Conservation (phyloP, 768 basidiomycete species). For the Dacryopinax primogenitus region DNA sequence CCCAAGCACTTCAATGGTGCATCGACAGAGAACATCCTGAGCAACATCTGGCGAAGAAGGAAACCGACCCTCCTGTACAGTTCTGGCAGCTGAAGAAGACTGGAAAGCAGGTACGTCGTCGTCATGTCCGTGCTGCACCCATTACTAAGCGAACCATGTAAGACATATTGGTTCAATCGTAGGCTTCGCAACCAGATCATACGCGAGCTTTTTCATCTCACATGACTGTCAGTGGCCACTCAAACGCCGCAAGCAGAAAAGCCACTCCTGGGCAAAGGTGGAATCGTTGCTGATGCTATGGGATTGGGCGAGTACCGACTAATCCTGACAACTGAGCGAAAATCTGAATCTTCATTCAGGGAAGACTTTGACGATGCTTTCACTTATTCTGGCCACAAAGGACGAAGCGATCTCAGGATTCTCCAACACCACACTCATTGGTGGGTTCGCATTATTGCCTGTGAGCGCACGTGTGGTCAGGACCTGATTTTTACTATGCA, state of each 20-base stretch:
- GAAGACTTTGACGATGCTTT: constrained; percentile 81
- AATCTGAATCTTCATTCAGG: constrained; percentile 34
- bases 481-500: constrained; percentile 1
- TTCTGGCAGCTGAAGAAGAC: constrained; percentile 69
- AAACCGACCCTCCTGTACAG: constrained; percentile 63
- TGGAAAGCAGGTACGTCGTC: constrained; percentile 37
- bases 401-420: constrained; percentile 42
- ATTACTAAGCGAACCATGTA: not conserved
- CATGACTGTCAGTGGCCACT: constrained; percentile 48
- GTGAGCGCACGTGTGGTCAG: not conserved
- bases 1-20: constrained; percentile 78
- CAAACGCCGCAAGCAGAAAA: constrained; percentile 55
- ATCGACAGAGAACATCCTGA: constrained; percentile 65
- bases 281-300: constrained; percentile 84
- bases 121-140: not conserved
- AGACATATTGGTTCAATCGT: constrained; percentile 63
- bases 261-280: constrained; percentile 68
- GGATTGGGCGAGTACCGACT: too few relatives aligned
- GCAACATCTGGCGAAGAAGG: constrained; percentile 42
- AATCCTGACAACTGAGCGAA: too few relatives aligned
- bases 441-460: constrained; percentile 31
- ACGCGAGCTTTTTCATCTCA: constrained; percentile 11
- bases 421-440: constrained; percentile 64
- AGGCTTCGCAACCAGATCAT: constrained; percentile 22
- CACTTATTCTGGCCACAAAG: constrained; percentile 68